These are phyloP conservation scores for Pelagophyceae sp. DNA, from an alignment of 352 stramenopile species.

Conservation along the genomic window DNA sequence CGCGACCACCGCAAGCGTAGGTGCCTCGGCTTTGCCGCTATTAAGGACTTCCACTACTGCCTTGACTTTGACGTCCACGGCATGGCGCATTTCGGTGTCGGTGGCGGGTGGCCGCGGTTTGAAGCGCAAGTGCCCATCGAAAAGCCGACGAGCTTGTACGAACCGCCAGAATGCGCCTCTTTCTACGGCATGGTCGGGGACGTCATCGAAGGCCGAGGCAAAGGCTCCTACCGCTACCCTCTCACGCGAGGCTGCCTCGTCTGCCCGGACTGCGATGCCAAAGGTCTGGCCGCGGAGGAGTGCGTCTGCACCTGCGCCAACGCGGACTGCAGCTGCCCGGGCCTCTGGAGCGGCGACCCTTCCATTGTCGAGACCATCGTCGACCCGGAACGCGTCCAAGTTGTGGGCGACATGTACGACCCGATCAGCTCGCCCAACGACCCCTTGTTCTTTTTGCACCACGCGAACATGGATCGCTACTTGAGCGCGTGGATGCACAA, in stretches of 20 bases:
- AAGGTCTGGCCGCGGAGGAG: neutral
- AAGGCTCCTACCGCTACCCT: neutral
- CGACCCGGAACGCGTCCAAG: neutral
- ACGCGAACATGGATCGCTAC: slow-evolving; percentile 9
- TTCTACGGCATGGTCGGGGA: neutral
- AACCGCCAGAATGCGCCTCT: neutral
- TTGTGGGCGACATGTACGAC: neutral
- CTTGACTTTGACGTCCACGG: neutral
- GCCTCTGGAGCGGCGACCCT: neutral
- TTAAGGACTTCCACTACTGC: neutral
- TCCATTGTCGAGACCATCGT: neutral
- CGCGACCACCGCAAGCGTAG: too few relatives aligned
- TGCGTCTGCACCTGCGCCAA: neutral
- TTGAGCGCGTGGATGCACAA: too few relatives aligned
- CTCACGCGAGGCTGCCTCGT: neutral
- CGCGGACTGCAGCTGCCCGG: neutral
- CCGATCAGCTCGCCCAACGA: neutral
- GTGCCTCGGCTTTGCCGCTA: neutral
- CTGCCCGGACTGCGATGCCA: neutral
- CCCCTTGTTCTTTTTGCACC: slow-evolving; percentile 2
- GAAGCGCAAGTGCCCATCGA: neutral
- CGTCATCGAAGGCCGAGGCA: neutral
- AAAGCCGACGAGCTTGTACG: neutral
- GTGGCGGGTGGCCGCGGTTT: neutral
- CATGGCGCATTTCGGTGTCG: neutral